Base-by-base conservation (phyloP, 148 eudicot species). In the Tetragonia tetragonoides region DNA sequence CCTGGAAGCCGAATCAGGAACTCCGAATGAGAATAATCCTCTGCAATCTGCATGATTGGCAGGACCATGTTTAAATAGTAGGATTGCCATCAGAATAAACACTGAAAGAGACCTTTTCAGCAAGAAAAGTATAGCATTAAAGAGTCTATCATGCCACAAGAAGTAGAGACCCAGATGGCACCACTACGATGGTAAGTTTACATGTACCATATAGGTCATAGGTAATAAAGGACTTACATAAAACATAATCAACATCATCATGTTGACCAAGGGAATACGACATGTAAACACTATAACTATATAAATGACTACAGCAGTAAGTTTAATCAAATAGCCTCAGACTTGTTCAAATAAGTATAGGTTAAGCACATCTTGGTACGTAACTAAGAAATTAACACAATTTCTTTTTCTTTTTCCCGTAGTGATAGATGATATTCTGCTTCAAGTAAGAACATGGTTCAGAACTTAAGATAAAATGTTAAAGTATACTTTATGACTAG, bases 1-100 rank as follows among this genome's bases (percentile, higher is more conserved):
- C 99, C 99, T 28, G 99, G 99, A 40, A 95, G 97, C 24, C 99
- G 97, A 69, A 95, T 95, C 53, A 95, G 90, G 85, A 95, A 93
- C 82, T 93, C 97, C 63, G 97, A 87, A 75, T 95, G 97, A 81
- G 97, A 95, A 85, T 95, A 93, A 80, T 95, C 99, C 83, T 95
- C 99, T 23, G 99, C 97, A 76, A 95, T 95, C 99, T 95, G 88
- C 75, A 85, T 57, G 61, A 78, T 57, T 34, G 59, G 24, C 41
- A 44, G 24, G 20, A 66, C 16, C 38, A 68, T 47, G 28, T 47
- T 67, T 53, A 34, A 73, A 61, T 63, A 7, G 41, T 9, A 16
- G 74, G 65, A 40, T 15, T 56, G 46, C n/a, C 41, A 72, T 28
- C 41, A 49, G 41, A 47, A 24, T 24, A 12, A 46, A 71, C 51